phyloP scores from a whole-genome alignment of 441 rosid species.

The Biscutella laevigata region DNA sequence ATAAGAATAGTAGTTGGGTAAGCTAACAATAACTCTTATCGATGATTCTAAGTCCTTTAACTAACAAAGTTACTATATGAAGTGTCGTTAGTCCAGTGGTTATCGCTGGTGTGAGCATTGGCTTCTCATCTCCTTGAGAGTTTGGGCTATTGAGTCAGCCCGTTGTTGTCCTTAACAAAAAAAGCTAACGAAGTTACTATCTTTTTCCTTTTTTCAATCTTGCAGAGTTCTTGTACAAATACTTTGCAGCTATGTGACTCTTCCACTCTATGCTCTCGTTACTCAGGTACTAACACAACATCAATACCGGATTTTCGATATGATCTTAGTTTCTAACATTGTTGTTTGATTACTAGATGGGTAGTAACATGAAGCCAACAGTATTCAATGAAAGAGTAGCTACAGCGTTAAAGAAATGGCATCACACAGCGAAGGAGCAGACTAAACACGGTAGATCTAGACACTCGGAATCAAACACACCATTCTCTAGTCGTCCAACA shows the following conservation, averaged over 20 bases:
- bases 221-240: slow-evolving; percentile 42
- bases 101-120: too few relatives aligned
- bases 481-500: slow-evolving; percentile 52
- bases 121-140: too few relatives aligned
- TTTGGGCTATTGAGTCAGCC: too few relatives aligned
- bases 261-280: slow-evolving; percentile 84
- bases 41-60: background rate
- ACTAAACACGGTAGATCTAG: slow-evolving; percentile 46
- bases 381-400: slow-evolving; percentile 54
- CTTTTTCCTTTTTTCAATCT: background rate
- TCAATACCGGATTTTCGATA: background rate
- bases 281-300: slow-evolving; percentile 44
- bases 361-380: slow-evolving; percentile 47
- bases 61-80: too few relatives aligned
- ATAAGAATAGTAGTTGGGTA: slow-evolving; percentile 48
- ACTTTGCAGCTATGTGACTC: slow-evolving; percentile 75
- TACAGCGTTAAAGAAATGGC: slow-evolving; percentile 54
- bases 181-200: background rate
- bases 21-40: slow-evolving; percentile 5
- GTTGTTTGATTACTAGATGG: slow-evolving; percentile 50
- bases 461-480: slow-evolving; percentile 44
- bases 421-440: slow-evolving; percentile 42
- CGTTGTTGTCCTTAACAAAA: too few relatives aligned
- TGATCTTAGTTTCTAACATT: slow-evolving; percentile 7
- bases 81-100: too few relatives aligned